A percentile compares a stretch with the other conserved stretches of the same genome.
phyloP scores from a whole-genome alignment of 2,329 filamentous ascomycete species.

The Fusarium sp. region DNA sequence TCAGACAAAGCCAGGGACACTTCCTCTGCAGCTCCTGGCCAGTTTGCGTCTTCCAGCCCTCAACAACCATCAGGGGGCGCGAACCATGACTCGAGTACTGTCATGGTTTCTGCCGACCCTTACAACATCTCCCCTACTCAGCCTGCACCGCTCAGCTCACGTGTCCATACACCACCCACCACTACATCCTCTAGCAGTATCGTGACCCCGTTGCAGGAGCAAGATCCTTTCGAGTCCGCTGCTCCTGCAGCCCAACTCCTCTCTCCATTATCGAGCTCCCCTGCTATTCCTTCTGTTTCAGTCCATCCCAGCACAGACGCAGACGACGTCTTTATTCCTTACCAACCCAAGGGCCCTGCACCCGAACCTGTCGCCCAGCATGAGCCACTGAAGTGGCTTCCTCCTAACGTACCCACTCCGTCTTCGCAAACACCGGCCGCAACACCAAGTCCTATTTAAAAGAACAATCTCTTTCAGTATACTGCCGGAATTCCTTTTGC shows the following conservation, averaged over 20 bases:
- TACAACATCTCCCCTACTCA: slow-evolving; percentile 35
- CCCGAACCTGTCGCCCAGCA: slow-evolving; percentile 55
- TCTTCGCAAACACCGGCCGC: slow-evolving; percentile 51
- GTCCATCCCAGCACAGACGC: slow-evolving; percentile 46
- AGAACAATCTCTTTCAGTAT: slow-evolving; percentile 54
- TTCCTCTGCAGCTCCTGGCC: slow-evolving; percentile 10
- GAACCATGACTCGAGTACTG: not conserved
- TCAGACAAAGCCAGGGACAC: slow-evolving; percentile 33
- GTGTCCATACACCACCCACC: slow-evolving; percentile 40
- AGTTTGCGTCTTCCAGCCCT: slow-evolving; percentile 3
- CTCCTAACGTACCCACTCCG: slow-evolving; percentile 60
- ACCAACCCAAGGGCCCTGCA: slow-evolving; percentile 67
- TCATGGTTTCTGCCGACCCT: not conserved
- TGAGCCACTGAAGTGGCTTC: slow-evolving; percentile 65
- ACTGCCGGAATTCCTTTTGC: slow-evolving; percentile 65
- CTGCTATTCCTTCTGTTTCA: slow-evolving; percentile 47
- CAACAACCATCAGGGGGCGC: slow-evolving; percentile 10
- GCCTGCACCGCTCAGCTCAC: slow-evolving; percentile 12
- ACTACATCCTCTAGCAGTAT: slow-evolving; percentile 46
- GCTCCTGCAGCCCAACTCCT: slow-evolving; percentile 44
- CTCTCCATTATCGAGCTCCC: slow-evolving; percentile 50
- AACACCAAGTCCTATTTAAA: slow-evolving; percentile 56
- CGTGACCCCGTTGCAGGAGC: slow-evolving; percentile 45
- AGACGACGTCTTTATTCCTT: slow-evolving; percentile 64
- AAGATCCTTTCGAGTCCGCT: slow-evolving; percentile 36